Percentiles rank a stretch among this genome's conserved stretches.
phyloP scores from a whole-genome alignment of 2,329 filamentous ascomycete species.

The Eutypa lata region DNA sequence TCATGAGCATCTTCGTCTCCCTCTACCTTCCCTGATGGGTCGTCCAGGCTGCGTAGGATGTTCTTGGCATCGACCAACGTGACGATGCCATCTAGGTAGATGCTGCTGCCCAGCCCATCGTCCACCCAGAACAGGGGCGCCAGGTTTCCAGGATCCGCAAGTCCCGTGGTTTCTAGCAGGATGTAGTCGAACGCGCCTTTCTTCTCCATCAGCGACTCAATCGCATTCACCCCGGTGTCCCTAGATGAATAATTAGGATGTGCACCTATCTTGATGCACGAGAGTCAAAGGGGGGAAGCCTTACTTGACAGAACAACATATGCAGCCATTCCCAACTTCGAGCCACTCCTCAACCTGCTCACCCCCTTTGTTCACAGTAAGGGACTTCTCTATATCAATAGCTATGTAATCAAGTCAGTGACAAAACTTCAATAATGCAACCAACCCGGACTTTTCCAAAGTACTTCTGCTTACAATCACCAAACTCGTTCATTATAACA shows the following conservation, averaged over 20 bases:
- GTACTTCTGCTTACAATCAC: constrained; percentile 60
- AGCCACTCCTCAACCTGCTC: constrained; percentile 91
- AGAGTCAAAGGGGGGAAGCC: neutral
- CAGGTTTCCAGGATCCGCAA: constrained; percentile 93
- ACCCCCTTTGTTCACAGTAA: constrained; percentile 83
- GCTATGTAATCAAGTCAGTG: constrained; percentile 44
- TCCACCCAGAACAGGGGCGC: constrained; percentile 98
- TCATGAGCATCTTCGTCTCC: constrained; percentile 49
- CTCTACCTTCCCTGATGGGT: constrained; percentile 55
- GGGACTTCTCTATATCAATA: constrained; percentile 90
- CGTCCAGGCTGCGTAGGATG: constrained; percentile 77
- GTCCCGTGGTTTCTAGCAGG: constrained; percentile 88
- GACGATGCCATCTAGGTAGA: constrained; percentile 95
- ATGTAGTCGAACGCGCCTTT: constrained; percentile 97
- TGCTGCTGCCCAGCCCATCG: constrained; percentile 88
- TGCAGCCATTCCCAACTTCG: constrained; percentile 92
- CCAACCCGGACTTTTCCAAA: constrained; percentile 4
- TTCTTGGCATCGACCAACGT: constrained; percentile 96
- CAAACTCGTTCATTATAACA: constrained; percentile 94
- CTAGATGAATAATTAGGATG: constrained; percentile 40
- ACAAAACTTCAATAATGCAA: constrained; percentile 8
- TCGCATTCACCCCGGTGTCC: constrained; percentile 89
- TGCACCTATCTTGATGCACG: neutral
- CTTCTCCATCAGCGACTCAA: constrained; percentile 93
- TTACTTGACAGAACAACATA: constrained; percentile 96